Evolutionary conservation across 2,329 filamentous ascomycete genomes (phyloP).

Genomic region (Pestalotiopsis sp.): DNA sequence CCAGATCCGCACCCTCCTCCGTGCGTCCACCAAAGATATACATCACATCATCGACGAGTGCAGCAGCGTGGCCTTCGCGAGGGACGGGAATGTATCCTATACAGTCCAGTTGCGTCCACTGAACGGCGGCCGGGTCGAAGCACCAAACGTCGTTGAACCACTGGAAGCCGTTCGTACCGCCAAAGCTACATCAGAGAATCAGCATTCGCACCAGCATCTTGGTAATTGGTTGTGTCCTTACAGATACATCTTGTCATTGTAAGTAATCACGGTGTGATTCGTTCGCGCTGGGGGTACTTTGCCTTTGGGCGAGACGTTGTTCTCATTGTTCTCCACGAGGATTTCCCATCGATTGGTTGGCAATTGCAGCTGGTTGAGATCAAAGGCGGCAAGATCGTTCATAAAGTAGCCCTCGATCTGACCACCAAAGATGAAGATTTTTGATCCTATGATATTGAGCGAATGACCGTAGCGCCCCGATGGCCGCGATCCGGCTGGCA

Average conservation of each 20-base stretch:
- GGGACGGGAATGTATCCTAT: slow-evolving; percentile 96
- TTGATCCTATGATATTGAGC: slow-evolving; percentile 93
- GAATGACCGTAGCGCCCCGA: slow-evolving; percentile 95
- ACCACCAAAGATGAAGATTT: slow-evolving; percentile 96
- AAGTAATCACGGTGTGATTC: slow-evolving; percentile 91
- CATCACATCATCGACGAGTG: slow-evolving; percentile 97
- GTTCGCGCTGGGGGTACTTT: slow-evolving; percentile 85
- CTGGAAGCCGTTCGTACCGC: slow-evolving; percentile 90
- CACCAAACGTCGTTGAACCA: slow-evolving; percentile 99
- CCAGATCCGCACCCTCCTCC: slow-evolving; percentile 88
- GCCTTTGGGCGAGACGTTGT: slow-evolving; percentile 60
- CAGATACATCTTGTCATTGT: slow-evolving; percentile 92
- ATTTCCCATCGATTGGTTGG: slow-evolving; percentile 94
- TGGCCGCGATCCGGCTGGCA: slow-evolving; percentile 84
- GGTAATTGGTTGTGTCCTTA: slow-evolving; percentile 51
- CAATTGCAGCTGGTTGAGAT: slow-evolving; percentile 91
- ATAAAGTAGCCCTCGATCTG: slow-evolving; percentile 98
- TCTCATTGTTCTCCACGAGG: slow-evolving; percentile 75
- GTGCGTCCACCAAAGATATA: slow-evolving; percentile 97
- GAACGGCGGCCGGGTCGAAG: slow-evolving; percentile 82
- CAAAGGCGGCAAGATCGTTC: slow-evolving; percentile 94
- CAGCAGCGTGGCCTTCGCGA: slow-evolving; percentile 91
- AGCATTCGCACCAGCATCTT: background rate
- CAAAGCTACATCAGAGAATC: slow-evolving; percentile 65
- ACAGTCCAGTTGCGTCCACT: slow-evolving; percentile 89